Evolutionary conservation across 2,329 filamentous ascomycete species (phyloP), one percentile per base, ranked within the genome.

Genomic region (Fusarium tricinctum): DNA sequence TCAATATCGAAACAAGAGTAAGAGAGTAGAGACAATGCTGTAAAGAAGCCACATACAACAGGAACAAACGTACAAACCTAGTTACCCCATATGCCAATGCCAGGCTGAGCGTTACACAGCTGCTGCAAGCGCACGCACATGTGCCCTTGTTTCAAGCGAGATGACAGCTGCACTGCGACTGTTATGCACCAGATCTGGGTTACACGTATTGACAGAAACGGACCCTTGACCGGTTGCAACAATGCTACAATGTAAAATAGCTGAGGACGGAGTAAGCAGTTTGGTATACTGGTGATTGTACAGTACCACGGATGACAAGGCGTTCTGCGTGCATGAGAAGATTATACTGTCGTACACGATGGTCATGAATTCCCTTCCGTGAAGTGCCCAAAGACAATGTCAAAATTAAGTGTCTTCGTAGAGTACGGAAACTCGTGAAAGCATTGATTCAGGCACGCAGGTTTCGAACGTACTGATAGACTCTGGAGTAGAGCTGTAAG

Each of bases 101-200:
- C 19, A 46, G 23, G 28, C 33, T 40, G 38, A 35, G 48, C 20
- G 42, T 43, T 30, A 48, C 23, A 64, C 52, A 39, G 32, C 35
- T 30, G 54, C 39, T 19, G 49, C 40, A 30, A 32, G 53, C 49
- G 59, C 46, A 59, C 49, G 59, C 46, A 59, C 20, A 38, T 23
- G 44, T 59, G n/a, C 52, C 28, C 20, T 52, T 39, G 60, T 59
- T 58, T 65, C 59, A 64, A 59, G 59, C 60, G 61, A 65, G 59
- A 51, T 59, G 46, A 44, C 42, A 65, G 46, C 52, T 64, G 60
- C 59, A 49, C 40, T 30, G 45, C 30, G 33, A 42, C 30, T 58
- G 10, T 42, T 33, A 47, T 48, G 45, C 20, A 58, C 32, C 15
- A 46, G 33, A 58, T 58, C 28, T 38, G 30, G 13, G 22, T 53